Conservation (phyloP, 2,329 filamentous ascomycete species). For the Incumbomyces delicatus region DNA sequence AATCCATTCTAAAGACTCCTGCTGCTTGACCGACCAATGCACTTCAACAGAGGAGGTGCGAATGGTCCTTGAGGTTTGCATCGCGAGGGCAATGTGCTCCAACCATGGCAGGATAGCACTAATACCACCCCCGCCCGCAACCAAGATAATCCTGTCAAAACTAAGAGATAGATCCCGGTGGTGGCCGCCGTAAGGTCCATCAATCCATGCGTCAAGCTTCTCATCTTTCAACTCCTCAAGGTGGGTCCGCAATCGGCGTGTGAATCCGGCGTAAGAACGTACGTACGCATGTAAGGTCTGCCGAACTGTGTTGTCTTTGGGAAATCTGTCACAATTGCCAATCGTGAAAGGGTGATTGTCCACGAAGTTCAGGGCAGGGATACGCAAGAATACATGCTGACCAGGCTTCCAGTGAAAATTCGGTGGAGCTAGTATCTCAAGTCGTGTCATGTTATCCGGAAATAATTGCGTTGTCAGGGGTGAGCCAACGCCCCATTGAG, state of each 20-base stretch:
- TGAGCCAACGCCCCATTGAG: constrained; percentile 79
- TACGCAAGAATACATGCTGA: constrained; percentile 88
- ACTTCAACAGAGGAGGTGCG: constrained; percentile 74
- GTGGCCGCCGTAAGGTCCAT: constrained; percentile 94
- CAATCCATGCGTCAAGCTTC: constrained; percentile 86
- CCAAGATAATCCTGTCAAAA: constrained; percentile 90
- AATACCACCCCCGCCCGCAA: constrained; percentile 89
- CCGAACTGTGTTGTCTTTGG: no score
- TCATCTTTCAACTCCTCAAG: constrained; percentile 72
- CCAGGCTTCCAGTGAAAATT: constrained; percentile 88
- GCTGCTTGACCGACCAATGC: constrained; percentile 83
- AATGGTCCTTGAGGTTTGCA: constrained; percentile 88
- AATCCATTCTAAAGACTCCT: constrained; percentile 96
- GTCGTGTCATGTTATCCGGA: constrained; percentile 86
- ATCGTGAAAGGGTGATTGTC: constrained; percentile 97
- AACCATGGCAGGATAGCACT: constrained; percentile 87
- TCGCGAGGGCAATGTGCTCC: constrained; percentile 87
- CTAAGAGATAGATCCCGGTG: constrained; percentile 68
- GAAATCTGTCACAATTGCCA: constrained; percentile 81
- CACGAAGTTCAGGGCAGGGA: constrained; percentile 81
- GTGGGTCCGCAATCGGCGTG: constrained; percentile 61
- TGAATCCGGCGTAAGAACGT: constrained; percentile 84
- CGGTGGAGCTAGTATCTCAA: constrained; percentile 70
- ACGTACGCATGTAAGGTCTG: constrained; percentile 88
- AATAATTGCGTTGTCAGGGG: constrained; percentile 83